Evolutionary conservation across 2,329 filamentous ascomycete genomes (phyloP), one percentile per base, ranked within the genome.

Genomic region (Penicillium fuscoglaucum): DNA sequence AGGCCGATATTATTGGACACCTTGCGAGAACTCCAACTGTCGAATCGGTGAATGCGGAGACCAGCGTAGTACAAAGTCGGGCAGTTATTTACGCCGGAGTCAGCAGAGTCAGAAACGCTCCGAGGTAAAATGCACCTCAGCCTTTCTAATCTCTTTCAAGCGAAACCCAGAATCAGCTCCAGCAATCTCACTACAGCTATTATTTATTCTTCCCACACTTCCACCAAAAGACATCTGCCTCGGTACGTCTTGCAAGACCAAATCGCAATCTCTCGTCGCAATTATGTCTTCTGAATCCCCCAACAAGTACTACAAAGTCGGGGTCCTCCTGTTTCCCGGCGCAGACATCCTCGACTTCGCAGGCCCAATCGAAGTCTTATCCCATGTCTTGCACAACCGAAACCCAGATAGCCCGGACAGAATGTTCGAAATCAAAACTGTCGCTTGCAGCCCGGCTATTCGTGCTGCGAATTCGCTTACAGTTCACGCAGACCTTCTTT

Each of bases 291-390:
- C 54, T 6, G 35, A 15, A 31, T 6, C 52, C 4, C 19, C 49
- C 1, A 63, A 66, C 26, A 54, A 64, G 28, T 59, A 68, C 58
- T 72, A 72, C 69, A 72, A 72, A 55, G 71, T 76, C n/a, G 76
- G 71, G 19, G 67, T 76, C 1, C 66, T 78, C 26, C 60, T 79
- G 26, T 78, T 74, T 62, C 62, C 68, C 3, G 62, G 69, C 12
- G 74, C 69, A 28, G 76, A 79, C 57, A 70, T 78, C 50, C 73
- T 79, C 49, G 77, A 79, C 66, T 78, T 78, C 57, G 66, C 68
- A 26, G 76, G 73, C 1, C 76, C 76, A 4, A 62, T 72, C 26
- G 76, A 78, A 57, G 67, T 78, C 37, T 69, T 76, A 55, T 68
- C 66, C 35, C 66, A 69, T 62, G 69, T 66, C 46, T 64, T 54